Base-by-base conservation (phyloP, 345 rosid genomes). In the Arabidopsis suecica region DNA sequence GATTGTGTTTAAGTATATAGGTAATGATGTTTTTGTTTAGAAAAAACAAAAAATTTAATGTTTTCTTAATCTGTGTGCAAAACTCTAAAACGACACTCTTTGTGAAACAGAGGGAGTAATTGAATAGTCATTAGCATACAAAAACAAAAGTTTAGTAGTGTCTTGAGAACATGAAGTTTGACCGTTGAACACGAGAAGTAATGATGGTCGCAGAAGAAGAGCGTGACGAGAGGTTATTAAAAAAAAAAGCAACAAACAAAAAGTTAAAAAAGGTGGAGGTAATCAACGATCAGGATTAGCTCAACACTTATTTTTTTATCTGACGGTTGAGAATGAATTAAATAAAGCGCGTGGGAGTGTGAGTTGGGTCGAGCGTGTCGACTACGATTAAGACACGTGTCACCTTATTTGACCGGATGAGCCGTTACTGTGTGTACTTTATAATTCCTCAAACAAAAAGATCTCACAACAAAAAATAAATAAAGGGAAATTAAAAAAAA, bases 361-460 rank as follows among this genome's bases (percentile, higher is more conserved):
- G 7, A 32, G 42, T 33, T 78, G 73, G 68, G 69, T 65, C 75
- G 56, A 80, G 62, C 73, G 54, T 78, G 59, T 68, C 76, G 76
- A 74, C 72, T 37, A 74, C 73, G 64, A 84, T 72, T 76, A 73
- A 14, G 81, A 58, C 85, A 77, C 87, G 84, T 81, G 66, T 47
- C 40, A 36, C 62, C 67, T 37, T 48, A 30, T 70, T 81, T 82
- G 68, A 86, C 84, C 77, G 78, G 82, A 69, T 73, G 67, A 9
- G 61, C 65, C 53, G 16, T 13, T 38, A 59, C 42, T 54, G 58
- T 73, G 7, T 44, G 14, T 55, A 76, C 72, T 50, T 30, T 40
- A 61, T 81, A 50, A n/a, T 36, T 32, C 34, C 73, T 6, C 25
- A 12, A 45, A 55, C 67, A 4, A 11, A 65, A 48, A 20, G 18